Conservation (phyloP, 2,329 filamentous ascomycete species). For the Xylariales sp. region DNA sequence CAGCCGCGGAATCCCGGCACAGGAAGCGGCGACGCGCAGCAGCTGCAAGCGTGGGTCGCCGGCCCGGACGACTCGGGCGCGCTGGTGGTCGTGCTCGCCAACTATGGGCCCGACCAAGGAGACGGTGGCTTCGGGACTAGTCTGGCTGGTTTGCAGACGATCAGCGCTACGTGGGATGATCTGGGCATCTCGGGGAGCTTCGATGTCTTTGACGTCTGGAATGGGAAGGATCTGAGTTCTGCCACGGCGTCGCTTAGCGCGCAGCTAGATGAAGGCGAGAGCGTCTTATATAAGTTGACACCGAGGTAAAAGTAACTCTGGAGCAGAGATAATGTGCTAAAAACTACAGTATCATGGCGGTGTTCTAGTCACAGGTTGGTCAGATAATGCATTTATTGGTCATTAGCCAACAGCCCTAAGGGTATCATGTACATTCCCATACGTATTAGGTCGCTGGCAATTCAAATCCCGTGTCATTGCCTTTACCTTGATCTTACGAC, state of each 20-base stretch:
- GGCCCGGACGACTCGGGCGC: conserved; percentile 13
- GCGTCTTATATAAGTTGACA: conserved; percentile 10
- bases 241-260: conserved; percentile 7
- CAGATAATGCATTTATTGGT: no score
- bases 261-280: conserved; percentile 11
- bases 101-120: conserved; percentile 19
- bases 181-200: conserved; percentile 15
- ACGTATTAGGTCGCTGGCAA: no score
- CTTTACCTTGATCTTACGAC: no score
- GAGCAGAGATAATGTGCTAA: no score
- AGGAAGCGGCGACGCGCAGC: conserved; percentile 14
- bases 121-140: conserved; percentile 16
- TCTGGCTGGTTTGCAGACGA: conserved; percentile 13
- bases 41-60: conserved; percentile 22
- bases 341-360: no score
- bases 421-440: no score
- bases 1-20: conserved; percentile 17
- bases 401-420: no score
- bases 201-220: conserved; percentile 10
- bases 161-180: conserved; percentile 15
- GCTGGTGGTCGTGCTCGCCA: conserved; percentile 18
- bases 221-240: conserved; percentile 6
- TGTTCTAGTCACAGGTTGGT: no score
- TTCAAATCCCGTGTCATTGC: no score
- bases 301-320: no score